Percentiles rank a stretch among this genome's conserved stretches.
Conservation (phyloP, 129 eudicot species). For the Silybum marianum region DNA sequence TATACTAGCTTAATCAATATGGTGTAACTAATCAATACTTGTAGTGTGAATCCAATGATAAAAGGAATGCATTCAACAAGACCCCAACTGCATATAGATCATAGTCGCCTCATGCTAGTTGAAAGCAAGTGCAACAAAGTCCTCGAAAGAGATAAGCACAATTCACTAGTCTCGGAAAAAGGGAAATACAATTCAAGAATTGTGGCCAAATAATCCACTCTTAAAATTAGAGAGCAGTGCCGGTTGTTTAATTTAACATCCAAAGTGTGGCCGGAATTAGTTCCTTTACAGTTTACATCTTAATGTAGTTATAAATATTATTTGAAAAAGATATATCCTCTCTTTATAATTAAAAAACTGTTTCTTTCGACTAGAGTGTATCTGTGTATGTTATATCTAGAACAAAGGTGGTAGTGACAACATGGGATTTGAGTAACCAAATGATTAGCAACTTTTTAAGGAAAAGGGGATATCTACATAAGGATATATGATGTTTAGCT, state of each 20-base stretch:
- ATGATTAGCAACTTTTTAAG: not conserved
- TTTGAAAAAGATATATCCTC: not conserved
- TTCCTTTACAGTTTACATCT: not conserved
- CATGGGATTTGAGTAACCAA: not conserved
- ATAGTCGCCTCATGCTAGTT: not conserved
- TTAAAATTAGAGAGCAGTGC: not conserved
- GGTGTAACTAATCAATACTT: not conserved
- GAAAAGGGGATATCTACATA: not conserved
- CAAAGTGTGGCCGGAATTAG: not conserved
- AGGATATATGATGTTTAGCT: constrained; percentile 3
- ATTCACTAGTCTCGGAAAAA: not conserved
- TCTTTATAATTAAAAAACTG: not conserved
- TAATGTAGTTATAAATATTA: not conserved
- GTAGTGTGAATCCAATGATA: not conserved
- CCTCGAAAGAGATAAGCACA: not conserved
- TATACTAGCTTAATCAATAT: not conserved
- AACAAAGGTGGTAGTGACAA: not conserved
- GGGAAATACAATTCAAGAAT: not conserved
- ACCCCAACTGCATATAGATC: not conserved
- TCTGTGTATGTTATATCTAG: not conserved
- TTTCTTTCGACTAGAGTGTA: not conserved
- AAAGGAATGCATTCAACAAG: not conserved
- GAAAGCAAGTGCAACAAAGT: not conserved
- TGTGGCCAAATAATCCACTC: not conserved
- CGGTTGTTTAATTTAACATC: not conserved